Base-by-base conservation (phyloP, 345 rosid species). In the Populus simonii region DNA sequence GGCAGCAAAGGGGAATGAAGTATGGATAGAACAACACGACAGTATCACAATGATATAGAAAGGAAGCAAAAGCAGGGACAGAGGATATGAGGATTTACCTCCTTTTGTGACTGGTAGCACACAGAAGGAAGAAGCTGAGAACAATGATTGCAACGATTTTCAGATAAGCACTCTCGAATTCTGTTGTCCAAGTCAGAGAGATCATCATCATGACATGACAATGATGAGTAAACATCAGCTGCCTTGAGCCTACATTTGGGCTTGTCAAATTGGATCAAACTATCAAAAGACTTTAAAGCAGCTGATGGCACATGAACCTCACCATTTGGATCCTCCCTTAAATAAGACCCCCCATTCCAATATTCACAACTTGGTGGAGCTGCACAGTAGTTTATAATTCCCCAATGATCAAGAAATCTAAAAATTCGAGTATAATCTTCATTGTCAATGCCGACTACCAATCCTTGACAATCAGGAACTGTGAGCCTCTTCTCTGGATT, bases 381-480 rank as follows among this genome's bases (percentile, higher is more conserved):
- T 47, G 93, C 92, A 90, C 93, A 92, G 81, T 93, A 96, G 86
- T 96, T 96, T 79, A 93, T 91, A 66, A 96, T 91, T 76, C 99
- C 99, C 99, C 99, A 96, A 65, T 96, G 98, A 85, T 96, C 93
- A 84, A 96, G 98, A 86, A 96, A 96, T 81, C 97, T 87, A 75
- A 92, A 85, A 75, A 96, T 94, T 68, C 98, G 89, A 33, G 89
- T 81, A 79, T 90, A 81, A 85, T 91, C 97, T 80, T 96, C 99
- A 82, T 39, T 20, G 38, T 83, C 89, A 68, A 91, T 72, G 79
- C 91, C 90, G 84, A 67, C 83, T 69, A 89, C 82, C 83, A 88
- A 79, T 68, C 89, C 95, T 74, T 86, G 89, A 85, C 90, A 92
- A 82, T 96, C 96, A 79, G 90, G 85, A 83, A 91, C 80, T 20